Percentiles rank a stretch among this genome's conserved stretches.
phyloP scores from a whole-genome alignment of 2,329 filamentous ascomycete genomes.

The Coniochaeta sp. region DNA sequence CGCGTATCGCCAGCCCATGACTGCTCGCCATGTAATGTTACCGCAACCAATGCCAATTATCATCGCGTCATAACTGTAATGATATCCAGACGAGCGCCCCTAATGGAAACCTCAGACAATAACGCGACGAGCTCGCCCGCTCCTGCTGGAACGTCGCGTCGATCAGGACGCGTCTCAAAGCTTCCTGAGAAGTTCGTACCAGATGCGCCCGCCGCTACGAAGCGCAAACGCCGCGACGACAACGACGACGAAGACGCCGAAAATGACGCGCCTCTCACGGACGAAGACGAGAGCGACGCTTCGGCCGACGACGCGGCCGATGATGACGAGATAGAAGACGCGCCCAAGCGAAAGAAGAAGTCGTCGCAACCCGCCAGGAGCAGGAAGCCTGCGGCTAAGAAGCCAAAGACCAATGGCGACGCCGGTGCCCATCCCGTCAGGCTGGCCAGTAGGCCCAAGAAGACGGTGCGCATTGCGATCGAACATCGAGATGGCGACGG shows the following conservation, averaged over 20 bases:
- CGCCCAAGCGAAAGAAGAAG: slow-evolving; percentile 27
- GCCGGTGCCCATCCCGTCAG: slow-evolving; percentile 27
- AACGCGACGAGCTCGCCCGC: slow-evolving; percentile 47
- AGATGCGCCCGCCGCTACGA: slow-evolving; percentile 39
- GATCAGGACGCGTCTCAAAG: slow-evolving; percentile 61
- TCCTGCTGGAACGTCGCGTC: slow-evolving; percentile 48
- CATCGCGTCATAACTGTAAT: slow-evolving; percentile 22
- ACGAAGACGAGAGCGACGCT: slow-evolving; percentile 30
- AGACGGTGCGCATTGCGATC: slow-evolving; percentile 43
- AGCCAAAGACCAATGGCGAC: slow-evolving; percentile 54
- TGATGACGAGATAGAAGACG: slow-evolving; percentile 36
- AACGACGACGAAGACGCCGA: slow-evolving; percentile 39
- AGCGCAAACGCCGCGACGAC: slow-evolving; percentile 48
- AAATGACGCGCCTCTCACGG: slow-evolving; percentile 37
- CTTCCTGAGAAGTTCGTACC: slow-evolving; percentile 52
- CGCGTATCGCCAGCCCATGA: slow-evolving; percentile 2
- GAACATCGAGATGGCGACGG: slow-evolving; percentile 43
- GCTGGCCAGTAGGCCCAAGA: slow-evolving; percentile 48
- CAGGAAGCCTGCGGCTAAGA: slow-evolving; percentile 54
- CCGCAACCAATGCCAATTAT: neutral
- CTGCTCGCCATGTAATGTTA: neutral
- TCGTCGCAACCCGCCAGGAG: slow-evolving; percentile 34
- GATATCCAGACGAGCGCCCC: slow-evolving; percentile 33
- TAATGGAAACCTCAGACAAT: slow-evolving; percentile 47
- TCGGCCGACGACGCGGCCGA: slow-evolving; percentile 30